Evolutionary conservation across 78 protist genomes (phyloP), one percentile per base, ranked within the genome.

Genomic region (Polysphondylium violaceum): DNA sequence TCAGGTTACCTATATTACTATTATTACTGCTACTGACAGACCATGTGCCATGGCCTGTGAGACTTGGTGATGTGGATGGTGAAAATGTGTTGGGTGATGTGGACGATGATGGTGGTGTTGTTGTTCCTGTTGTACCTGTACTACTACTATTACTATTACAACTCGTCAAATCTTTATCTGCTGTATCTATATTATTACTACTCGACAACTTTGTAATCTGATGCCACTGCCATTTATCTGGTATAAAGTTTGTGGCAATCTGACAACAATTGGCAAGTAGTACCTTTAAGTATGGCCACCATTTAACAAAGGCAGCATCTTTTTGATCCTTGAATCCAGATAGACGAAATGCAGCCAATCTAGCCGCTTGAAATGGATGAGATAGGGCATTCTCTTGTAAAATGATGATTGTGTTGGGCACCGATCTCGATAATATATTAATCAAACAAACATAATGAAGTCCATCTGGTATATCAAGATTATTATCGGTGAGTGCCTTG

Each of bases 241-340:
- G 51, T 21, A 72, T 65, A 27, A 64, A 53, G 25, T 79, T 79
- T 4, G 55, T 51, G 7, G 43, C 76, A 16, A 79, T 79, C n/a
- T 79, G 75, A 53, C 88, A 79, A 67, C 44, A 79, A 44, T 79
- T 64, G 8, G 60, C 88, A 8, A 79, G 56, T 11, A 79, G 33
- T 17, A 79, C 56, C n/a, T 79, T 64, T 8, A 79, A 55, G 33
- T 79, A 79, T 21, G 88, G 88, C 75, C 75, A 79, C 88, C 88
- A 79, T 27, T 67, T 67, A 25, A 1, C 4, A 44, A 83, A 83
- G 36, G 35, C 47, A 2, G 59, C 31, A 35, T 41, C 27, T 1
- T 21, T 6, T 11, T 47, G 35, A 4, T 67, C 63, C 4, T 27
- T 33, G 27, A 69, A 58, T 35, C 79, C 43, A 0, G 75, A 25